Evolutionary conservation across 2,329 filamentous ascomycete genomes (phyloP).

Genomic region (Pseudogymnoascus sp.): DNA sequence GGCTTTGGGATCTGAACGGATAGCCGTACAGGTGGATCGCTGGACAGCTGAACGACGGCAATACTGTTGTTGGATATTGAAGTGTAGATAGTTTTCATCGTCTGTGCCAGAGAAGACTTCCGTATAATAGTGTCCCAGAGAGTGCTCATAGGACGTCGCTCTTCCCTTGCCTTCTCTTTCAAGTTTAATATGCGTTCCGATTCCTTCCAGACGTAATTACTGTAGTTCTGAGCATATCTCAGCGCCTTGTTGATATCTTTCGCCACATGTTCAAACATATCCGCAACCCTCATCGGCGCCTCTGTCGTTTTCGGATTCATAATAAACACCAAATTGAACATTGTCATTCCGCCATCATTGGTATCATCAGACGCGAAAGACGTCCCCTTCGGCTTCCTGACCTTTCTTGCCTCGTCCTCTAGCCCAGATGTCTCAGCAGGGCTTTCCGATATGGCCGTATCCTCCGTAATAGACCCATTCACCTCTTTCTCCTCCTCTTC

Average conservation of each 20-base stretch:
- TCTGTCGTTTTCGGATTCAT: slow-evolving; percentile 73
- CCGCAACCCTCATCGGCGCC: slow-evolving; percentile 60
- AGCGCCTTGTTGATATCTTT: slow-evolving; percentile 89
- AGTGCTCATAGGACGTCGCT: slow-evolving; percentile 45
- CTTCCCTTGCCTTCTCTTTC: slow-evolving; percentile 75
- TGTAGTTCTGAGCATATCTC: slow-evolving; percentile 85
- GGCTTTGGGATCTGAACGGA: slow-evolving; percentile 60
- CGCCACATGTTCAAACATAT: slow-evolving; percentile 82
- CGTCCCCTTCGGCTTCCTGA: slow-evolving; percentile 20
- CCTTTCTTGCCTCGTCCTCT: slow-evolving; percentile 22
- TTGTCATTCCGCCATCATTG: slow-evolving; percentile 57
- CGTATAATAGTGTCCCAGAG: slow-evolving; percentile 66
- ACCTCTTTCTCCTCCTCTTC: slow-evolving; percentile 25
- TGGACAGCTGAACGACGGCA: slow-evolving; percentile 68
- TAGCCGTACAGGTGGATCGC: slow-evolving; percentile 50
- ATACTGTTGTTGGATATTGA: slow-evolving; percentile 79
- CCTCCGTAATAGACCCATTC: slow-evolving; percentile 10
- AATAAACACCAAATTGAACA: slow-evolving; percentile 97
- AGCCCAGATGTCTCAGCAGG: slow-evolving; percentile 11
- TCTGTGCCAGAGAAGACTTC: slow-evolving; percentile 71
- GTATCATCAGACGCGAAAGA: slow-evolving; percentile 20
- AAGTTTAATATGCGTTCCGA: slow-evolving; percentile 73
- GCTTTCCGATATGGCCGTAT: slow-evolving; percentile 15
- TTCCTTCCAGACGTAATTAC: slow-evolving; percentile 86
- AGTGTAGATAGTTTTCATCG: slow-evolving; percentile 74